Conservation (phyloP, 768 basidiomycete genomes). For the Suillus americanus region DNA sequence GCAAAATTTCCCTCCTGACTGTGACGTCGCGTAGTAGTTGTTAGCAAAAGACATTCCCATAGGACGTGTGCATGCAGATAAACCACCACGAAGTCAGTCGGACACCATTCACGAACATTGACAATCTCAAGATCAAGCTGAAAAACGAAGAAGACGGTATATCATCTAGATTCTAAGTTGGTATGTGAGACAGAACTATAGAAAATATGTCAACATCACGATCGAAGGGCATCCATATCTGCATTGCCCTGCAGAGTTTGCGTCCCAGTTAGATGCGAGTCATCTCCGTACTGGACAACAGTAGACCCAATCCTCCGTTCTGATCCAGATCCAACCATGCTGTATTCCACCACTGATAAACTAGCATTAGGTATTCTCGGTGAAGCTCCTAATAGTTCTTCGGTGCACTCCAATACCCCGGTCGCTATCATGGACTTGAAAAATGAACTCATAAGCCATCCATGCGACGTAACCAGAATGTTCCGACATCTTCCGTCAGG, state of each 20-base stretch:
- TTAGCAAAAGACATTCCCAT: neutral
- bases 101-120: neutral
- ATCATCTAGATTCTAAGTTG: neutral
- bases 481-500: conserved; percentile 14
- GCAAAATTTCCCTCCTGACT: neutral
- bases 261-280: neutral
- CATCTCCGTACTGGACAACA: neutral
- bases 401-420: conserved; percentile 36
- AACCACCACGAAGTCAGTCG: neutral
- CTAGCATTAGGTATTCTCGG: conserved; percentile 18
- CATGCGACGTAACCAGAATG: conserved; percentile 67
- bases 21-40: neutral
- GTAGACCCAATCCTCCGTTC: neutral
- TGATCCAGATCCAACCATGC: neutral
- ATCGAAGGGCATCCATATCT: neutral
- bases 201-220: neutral
- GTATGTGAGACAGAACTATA: neutral
- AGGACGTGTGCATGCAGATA: neutral
- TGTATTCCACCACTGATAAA: neutral
- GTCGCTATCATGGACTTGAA: conserved; percentile 48
- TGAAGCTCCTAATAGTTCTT: conserved; percentile 26
- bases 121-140: neutral
- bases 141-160: neutral
- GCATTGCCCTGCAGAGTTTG: neutral
- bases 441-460: conserved; percentile 59